These are phyloP conservation scores for Fonsecaea multimorphosa DNA, from an alignment of 2,329 filamentous ascomycete species.

Conservation along the genomic window DNA sequence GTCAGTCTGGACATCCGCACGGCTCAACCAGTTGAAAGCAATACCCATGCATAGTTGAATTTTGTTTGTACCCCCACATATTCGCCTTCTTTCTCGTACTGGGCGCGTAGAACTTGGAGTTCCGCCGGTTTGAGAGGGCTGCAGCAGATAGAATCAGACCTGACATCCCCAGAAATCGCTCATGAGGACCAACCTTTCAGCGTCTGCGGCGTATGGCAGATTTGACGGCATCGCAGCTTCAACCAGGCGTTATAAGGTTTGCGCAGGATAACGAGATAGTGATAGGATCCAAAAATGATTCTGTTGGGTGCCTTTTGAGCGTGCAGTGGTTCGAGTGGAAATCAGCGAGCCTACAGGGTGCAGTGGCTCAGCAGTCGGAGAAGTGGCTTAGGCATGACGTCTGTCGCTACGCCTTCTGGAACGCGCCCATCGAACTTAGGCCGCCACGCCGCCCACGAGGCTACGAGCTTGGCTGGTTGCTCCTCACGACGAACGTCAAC, in stretches of 20 bases:
- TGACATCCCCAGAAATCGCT: background rate
- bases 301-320: background rate
- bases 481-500: conserved; percentile 25
- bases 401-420: background rate
- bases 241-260: background rate
- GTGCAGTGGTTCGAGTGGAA: too few species aligned
- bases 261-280: background rate
- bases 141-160: conserved; percentile 26
- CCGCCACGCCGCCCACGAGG: too few species aligned
- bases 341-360: background rate
- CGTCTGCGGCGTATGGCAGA: conserved; percentile 89
- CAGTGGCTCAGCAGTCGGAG: conserved; percentile 15
- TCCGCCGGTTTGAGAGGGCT: conserved; percentile 90
- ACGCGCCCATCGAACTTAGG: too few species aligned
- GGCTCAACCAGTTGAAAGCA: conserved; percentile 34
- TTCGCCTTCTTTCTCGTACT: conserved; percentile 97
- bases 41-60: conserved; percentile 99
- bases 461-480: conserved; percentile 18
- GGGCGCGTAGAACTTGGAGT: conserved; percentile 86
- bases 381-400: conserved; percentile 24
- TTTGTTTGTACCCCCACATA: conserved; percentile 98
- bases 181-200: conserved; percentile 74
- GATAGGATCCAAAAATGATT: background rate
- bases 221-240: conserved; percentile 50
- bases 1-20: conserved; percentile 1